Evolutionary conservation across 78 protist genomes (phyloP).

Genomic region (Isochrysis galbana): DNA sequence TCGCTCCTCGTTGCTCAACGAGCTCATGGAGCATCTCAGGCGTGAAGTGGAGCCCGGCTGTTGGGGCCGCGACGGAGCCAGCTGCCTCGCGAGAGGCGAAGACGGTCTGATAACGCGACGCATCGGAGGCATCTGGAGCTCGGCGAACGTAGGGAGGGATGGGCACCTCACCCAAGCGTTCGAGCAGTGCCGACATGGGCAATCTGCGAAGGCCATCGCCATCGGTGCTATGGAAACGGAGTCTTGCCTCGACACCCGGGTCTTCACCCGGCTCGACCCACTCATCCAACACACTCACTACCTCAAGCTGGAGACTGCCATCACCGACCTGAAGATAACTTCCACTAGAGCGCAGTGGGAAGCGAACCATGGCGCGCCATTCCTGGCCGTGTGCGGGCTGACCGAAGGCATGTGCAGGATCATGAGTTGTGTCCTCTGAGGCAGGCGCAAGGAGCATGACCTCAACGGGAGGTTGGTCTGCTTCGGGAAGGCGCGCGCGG

Average conservation of each 20-base stretch:
- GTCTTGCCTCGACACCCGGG: constrained; percentile 3
- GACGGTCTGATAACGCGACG: constrained; percentile 7
- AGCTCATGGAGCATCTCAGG: not conserved
- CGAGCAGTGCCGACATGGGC: not conserved
- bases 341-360: no score
- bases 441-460: constrained; percentile 26
- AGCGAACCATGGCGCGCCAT: constrained; percentile 38
- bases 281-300: not conserved
- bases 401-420: not conserved
- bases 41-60: constrained; percentile 54
- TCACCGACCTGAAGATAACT: no score
- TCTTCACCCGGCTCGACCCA: not conserved
- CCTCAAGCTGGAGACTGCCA: no score
- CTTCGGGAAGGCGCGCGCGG: not conserved
- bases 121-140: not conserved
- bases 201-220: no score
- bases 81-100: not conserved
- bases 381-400: not conserved
- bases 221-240: no score
- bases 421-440: not conserved
- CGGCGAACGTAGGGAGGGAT: constrained; percentile 47
- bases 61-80: constrained; percentile 51
- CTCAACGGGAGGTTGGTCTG: not conserved
- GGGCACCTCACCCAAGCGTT: not conserved
- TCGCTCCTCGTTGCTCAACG: not conserved